phyloP scores from a whole-genome alignment of 306 rosid genomes.

The Prinsepia uniflora region DNA sequence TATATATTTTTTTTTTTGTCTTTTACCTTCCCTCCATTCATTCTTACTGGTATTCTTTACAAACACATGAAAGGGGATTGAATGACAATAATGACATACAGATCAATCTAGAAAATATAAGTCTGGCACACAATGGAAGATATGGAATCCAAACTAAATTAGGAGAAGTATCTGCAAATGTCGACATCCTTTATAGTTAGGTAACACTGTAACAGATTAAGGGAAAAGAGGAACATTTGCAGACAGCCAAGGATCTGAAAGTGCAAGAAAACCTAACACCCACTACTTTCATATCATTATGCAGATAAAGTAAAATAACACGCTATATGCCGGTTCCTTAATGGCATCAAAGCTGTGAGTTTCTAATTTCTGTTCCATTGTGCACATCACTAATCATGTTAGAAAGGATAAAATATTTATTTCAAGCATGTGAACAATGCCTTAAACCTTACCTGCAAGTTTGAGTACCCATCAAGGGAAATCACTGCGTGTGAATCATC shows the following conservation, averaged over 20 bases:
- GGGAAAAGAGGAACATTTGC: too few relatives aligned
- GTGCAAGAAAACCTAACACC: too few relatives aligned
- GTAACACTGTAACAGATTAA: too few relatives aligned
- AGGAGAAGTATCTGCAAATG: neutral
- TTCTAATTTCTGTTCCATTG: neutral
- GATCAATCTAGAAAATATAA: neutral
- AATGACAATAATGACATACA: neutral
- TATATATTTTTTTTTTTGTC: neutral
- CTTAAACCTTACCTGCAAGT: neutral
- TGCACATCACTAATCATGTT: neutral
- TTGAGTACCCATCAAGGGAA: neutral
- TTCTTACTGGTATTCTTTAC: neutral
- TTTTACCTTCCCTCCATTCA: neutral
- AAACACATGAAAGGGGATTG: neutral
- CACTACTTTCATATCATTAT: too few relatives aligned
- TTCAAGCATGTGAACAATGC: neutral
- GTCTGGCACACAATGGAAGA: neutral
- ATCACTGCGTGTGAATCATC: neutral
- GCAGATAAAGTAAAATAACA: too few relatives aligned
- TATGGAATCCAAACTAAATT: neutral
- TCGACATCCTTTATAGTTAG: neutral
- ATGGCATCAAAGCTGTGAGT: neutral
- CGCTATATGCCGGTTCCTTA: neutral
- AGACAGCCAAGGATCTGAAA: too few relatives aligned
- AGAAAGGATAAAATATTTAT: neutral